These are phyloP conservation scores for Nidularia pulvinata DNA, from an alignment of 768 basidiomycete genomes.

Conservation along the genomic window DNA sequence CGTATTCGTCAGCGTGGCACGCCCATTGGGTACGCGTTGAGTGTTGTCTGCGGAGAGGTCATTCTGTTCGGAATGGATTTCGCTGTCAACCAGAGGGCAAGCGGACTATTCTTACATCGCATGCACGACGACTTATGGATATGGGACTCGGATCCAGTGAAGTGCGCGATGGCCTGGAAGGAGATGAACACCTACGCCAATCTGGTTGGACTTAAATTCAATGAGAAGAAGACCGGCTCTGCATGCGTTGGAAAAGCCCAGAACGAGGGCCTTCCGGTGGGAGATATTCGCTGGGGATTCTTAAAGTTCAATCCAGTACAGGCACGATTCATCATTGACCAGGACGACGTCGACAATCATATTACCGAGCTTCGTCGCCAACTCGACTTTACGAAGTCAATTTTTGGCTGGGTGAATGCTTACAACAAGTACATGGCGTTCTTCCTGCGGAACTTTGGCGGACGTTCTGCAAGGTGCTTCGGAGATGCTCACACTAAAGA, in stretches of 20 bases:
- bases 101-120: conserved; percentile 39
- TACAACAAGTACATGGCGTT: conserved; percentile 40
- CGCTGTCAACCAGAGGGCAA: conserved; percentile 39
- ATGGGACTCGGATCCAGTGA: conserved; percentile 28
- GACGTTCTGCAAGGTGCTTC: conserved; percentile 28
- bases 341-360: conserved; percentile 29
- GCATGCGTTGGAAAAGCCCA: conserved; percentile 24
- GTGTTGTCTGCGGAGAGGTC: conserved; percentile 37
- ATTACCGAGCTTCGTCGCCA: conserved; percentile 35
- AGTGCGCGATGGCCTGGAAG: conserved; percentile 33
- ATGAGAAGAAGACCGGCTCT: conserved; percentile 38
- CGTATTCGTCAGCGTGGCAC: conserved; percentile 37
- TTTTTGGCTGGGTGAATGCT: conserved; percentile 34
- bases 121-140: conserved; percentile 49
- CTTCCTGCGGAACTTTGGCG: conserved; percentile 31
- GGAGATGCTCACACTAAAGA: conserved; percentile 25
- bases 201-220: conserved; percentile 38
- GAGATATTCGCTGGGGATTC: conserved; percentile 38
- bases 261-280: conserved; percentile 19
- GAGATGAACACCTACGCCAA: conserved; percentile 39
- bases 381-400: conserved; percentile 28
- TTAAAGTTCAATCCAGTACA: conserved; percentile 27
- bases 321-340: conserved; percentile 32
- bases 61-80: conserved; percentile 46
- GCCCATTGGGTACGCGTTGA: conserved; percentile 39